A percentile compares a stretch with the other conserved stretches of the same genome.
These are phyloP conservation scores for Cnidoscolus chayamansa DNA, from an alignment of 441 rosid genomes.

Conservation along the genomic window DNA sequence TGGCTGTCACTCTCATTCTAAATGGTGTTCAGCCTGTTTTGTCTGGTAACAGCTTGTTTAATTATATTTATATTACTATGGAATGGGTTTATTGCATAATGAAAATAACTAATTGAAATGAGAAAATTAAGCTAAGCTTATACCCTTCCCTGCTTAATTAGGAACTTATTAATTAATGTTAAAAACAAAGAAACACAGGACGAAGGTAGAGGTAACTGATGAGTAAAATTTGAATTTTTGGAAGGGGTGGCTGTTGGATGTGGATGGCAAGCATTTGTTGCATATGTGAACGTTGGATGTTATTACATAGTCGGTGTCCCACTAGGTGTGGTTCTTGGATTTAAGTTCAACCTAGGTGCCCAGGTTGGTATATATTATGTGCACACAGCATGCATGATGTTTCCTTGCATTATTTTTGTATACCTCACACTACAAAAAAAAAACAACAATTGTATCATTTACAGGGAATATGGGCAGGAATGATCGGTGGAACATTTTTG, in stretches of 20 bases:
- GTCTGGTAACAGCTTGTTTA: conserved; percentile 20
- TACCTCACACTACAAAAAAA: too few species aligned
- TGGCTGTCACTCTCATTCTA: conserved; percentile 31
- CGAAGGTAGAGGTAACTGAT: too few species aligned
- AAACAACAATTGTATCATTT: not conserved
- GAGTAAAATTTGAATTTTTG: not conserved
- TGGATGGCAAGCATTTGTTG: conserved; percentile 38
- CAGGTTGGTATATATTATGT: conserved; percentile 24
- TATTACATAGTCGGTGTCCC: conserved; percentile 45
- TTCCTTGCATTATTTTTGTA: too few species aligned
- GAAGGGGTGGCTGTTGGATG: conserved; percentile 52
- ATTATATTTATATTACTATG: too few species aligned
- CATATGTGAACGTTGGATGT: conserved; percentile 28
- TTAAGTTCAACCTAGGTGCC: conserved; percentile 43
- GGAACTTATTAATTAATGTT: too few species aligned
- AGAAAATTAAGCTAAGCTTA: too few species aligned
- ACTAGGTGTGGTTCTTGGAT: conserved; percentile 46
- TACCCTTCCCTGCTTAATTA: too few species aligned
- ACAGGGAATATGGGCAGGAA: conserved; percentile 26
- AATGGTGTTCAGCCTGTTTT: conserved; percentile 31
- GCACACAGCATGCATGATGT: too few species aligned
- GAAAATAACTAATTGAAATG: too few species aligned
- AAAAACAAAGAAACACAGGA: too few species aligned
- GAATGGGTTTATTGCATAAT: too few species aligned
- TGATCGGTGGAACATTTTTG: conserved; percentile 20